Evolutionary conservation across 345 rosid genomes (phyloP).

Genomic region (Acer yangbiense): DNA sequence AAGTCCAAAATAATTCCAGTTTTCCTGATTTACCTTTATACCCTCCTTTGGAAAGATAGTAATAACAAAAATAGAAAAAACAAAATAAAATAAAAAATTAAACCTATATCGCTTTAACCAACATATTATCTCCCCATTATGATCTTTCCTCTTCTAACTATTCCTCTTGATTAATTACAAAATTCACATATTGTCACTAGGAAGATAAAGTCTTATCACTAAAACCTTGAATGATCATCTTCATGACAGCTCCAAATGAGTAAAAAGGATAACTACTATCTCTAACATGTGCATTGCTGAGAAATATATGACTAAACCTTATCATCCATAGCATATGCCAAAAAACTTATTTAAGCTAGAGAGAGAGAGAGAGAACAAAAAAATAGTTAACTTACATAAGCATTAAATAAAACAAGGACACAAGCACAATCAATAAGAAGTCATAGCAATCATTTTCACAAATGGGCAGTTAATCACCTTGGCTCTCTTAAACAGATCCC

Average conservation of each 20-base stretch:
- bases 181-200: not conserved
- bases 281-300: not conserved
- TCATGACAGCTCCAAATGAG: not conserved
- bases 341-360: not conserved
- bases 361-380: not conserved
- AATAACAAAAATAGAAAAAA: not conserved
- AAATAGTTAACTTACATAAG: not conserved
- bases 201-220: no score
- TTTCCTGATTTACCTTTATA: conserved; percentile 9
- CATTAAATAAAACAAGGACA: not conserved
- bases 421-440: conserved; percentile 5
- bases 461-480: conserved; percentile 52
- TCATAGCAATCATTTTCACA: conserved; percentile 1
- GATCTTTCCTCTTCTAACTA: not conserved
- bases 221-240: not conserved
- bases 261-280: not conserved
- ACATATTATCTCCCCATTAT: not conserved
- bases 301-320: not conserved
- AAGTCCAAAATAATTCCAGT: not conserved
- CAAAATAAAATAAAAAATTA: not conserved
- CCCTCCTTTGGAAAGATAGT: not conserved
- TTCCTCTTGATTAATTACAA: not conserved
- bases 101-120: not conserved
- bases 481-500: conserved; percentile 96
- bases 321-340: not conserved